Percentiles rank a stretch among this genome's conserved stretches.
Evolutionary conservation across 2,329 filamentous ascomycete genomes (phyloP).

Genomic region (Penicillium sp.): DNA sequence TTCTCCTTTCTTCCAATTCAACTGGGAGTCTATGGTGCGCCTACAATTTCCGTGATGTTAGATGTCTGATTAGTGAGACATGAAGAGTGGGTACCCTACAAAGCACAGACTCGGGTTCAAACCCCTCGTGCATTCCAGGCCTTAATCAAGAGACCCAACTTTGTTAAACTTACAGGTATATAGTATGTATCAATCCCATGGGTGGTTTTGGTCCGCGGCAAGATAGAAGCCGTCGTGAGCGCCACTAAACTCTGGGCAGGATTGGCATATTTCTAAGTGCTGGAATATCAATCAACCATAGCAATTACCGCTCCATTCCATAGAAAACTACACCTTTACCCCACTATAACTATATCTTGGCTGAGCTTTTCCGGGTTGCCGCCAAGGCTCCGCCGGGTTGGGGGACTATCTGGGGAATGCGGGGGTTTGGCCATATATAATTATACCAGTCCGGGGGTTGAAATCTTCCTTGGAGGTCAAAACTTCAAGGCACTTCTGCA

Average conservation of each 20-base stretch:
- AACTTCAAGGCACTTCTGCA: neutral
- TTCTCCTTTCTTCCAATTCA: constrained; percentile 1
- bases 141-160: neutral
- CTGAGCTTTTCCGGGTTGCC: neutral
- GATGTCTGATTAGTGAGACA: neutral
- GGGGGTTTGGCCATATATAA: neutral
- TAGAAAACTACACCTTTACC: neutral
- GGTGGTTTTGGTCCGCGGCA: neutral
- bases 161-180: neutral
- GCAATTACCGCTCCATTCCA: neutral
- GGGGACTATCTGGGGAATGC: neutral
- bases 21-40: neutral
- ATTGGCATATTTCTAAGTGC: neutral
- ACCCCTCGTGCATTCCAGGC: neutral
- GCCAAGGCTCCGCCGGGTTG: neutral
- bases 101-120: neutral
- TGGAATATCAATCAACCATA: neutral
- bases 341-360: neutral
- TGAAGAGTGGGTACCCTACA: neutral
- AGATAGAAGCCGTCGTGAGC: neutral
- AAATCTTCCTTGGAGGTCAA: neutral
- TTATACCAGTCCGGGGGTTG: neutral
- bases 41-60: neutral
- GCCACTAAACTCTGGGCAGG: neutral
- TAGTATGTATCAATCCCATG: neutral